Evolutionary conservation across 495 filamentous ascomycete genomes (phyloP), one percentile per base, ranked within the genome.

Genomic region (Aspergillus nanangensis): DNA sequence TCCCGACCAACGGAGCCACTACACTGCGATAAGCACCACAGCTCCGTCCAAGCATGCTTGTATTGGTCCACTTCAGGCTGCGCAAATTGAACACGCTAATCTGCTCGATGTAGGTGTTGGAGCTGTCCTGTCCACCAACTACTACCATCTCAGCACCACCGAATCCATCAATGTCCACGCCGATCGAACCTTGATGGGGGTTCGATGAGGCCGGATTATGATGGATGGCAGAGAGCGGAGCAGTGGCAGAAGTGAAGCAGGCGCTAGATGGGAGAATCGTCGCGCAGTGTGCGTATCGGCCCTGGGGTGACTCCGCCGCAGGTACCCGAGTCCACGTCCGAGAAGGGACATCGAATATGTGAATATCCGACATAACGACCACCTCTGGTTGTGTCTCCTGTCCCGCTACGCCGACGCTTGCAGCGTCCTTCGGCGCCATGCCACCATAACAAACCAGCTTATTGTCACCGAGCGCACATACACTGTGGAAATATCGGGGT

Each of bases 41-140:
- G 55, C 86, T 92, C 62, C 88, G 84, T 22, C 88, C 91, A 11
- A 98, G 70, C 3, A 82, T 70, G 42, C 83, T 83, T 7, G 90
- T 96, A 19, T 86, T 87, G 3, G 89, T 90, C 93, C 93, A 98
- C 65, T 93, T 94, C 45, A 96, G 65, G 58, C 89, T 95, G n/a
- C 93, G 80, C 22, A 98, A 75, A 52, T 98, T 98, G 72, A 97
- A 98, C 5, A 97, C 90, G 57, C 90, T 96, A 55, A 97, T 90
- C 66, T 97, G 88, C 61, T 97, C 92, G 49, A 98, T 97, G 55
- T 98, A 98, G 58, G 95, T 89, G 58, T 97, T 97, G n/a, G 86
- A 87, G 47, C 86, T 91, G 58, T 97, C 92, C 60, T 98, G 93
- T 4, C 93, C 93, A 38, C 93, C 93, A 13, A 97, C 91, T 8